Evolutionary conservation across 1,139 yeast genomes (phyloP), one percentile per base, ranked within the genome.

Genomic region (Yamadazyma diospyri): DNA sequence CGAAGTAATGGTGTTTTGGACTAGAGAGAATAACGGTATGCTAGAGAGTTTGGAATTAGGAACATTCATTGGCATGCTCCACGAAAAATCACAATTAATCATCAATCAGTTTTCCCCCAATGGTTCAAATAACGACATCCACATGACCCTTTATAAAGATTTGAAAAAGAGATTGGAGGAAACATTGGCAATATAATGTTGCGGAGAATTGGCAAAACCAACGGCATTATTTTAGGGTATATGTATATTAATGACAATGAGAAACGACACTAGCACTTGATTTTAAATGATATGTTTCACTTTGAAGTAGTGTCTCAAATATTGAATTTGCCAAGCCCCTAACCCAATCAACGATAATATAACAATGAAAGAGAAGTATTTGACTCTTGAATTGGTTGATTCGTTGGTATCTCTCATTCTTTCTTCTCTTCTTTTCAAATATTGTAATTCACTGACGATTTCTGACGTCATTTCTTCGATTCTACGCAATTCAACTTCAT

Each of bases 361-460:
- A 42, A 87, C 77, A 26, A 79, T 54, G 29, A 84, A 49, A 19
- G 95, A 85, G 58, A 92, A 92, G 64, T 81, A 78, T 66, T 87
- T 82, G 42, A 89, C 96, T 59, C 94, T 75, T 41, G 79, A 68
- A 59, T 84, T 84, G 38, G 98, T 92, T 32, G 94, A 81, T 66
- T 92, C 98, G 62, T 92, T 92, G 37, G 98, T 92, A 59, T 92
- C 94, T 70, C 98, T 83, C 65, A 92, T 73, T 59, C 87, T 76
- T 59, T 81, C 92, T 64, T 92, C 98, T 66, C 98, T 84, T 39
- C 63, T 64, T 55, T 82, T 81, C 64, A 92, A 74, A 62, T 89
- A 92, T 48, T 80, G 82, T 57, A 89, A 69, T 54, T 88, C 95
- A 39, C 67, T 65, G 40, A 72, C 73, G 49, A 92, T 76, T 64